Evolutionary conservation across 169 alveolate genomes (phyloP), one percentile per base, ranked within the genome.

Genomic region (Plasmodium vinckei): DNA sequence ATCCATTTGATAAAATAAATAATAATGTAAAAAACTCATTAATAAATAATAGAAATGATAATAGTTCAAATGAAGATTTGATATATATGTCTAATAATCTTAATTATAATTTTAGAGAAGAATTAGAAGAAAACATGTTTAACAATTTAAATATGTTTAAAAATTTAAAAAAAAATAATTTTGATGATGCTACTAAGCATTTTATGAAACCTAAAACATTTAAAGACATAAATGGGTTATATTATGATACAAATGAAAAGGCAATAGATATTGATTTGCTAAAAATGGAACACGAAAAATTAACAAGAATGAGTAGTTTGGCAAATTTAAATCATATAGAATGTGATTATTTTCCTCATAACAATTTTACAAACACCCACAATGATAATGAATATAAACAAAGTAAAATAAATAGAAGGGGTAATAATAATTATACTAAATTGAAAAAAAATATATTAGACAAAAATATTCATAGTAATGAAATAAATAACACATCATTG

Each of bases 261-360:
- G 68, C n/a, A 49, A 17, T 79, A 5, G 89, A 79, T 47, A 65
- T 79, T n/a, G 72, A 59, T 25, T 51, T 65, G 12, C 56, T 79
- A 71, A 79, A 54, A 79, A 79, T 19, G 61, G 89, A 79, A 70
- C 89, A 79, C 54, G 72, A 79, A 60, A 79, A 67, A 61, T 46
- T 79, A 56, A 67, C 25, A 33, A 53, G 57, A 23, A 70, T 5
- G 49, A 7, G 39, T 12, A 68, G 54, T 21, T 46, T 42, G 47
- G 33, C 3, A 9, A 79, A 42, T 13, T 5, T 25, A n/a, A 49
- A 25, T 15, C 54, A 15, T 15, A n/a, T 15, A 9, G 12, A 60
- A 17, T 54, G 56, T 51, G 82, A 21, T 59, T 44, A 63, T 64
- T 10, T 59, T 57, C 4, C 68, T 19, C 68, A n/a, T 15, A 21